Conservation (phyloP, 768 basidiomycete genomes). For the Boletellus ananiceps region DNA sequence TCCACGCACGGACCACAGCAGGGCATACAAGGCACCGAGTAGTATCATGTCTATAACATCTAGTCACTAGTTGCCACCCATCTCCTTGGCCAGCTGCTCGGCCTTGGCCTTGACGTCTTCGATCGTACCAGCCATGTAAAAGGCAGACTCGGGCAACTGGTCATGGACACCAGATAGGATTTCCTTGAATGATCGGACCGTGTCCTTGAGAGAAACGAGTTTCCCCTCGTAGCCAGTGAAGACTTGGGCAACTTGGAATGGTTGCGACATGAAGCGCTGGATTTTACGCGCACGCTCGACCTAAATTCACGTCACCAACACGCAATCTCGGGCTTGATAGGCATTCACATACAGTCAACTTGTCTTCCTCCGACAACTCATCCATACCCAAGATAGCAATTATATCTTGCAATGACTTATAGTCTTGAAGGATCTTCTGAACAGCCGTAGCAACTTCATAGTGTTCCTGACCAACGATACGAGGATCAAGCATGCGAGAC, state of each 20-base stretch:
- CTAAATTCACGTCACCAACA: constrained; percentile 32
- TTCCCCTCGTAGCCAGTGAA: constrained; percentile 99
- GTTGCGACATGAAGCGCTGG: constrained; percentile 99
- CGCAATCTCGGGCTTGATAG: neutral
- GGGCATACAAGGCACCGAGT: neutral
- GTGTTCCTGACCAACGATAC: constrained; percentile 93
- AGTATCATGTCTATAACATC: constrained; percentile 15
- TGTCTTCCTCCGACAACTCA: constrained; percentile 99
- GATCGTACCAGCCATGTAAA: constrained; percentile 98
- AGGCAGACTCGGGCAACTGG: constrained; percentile 88
- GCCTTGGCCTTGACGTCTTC: constrained; percentile 97
- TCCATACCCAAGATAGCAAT: constrained; percentile 99
- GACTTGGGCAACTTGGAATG: constrained; percentile 99
- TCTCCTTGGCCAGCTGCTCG: constrained; percentile 94
- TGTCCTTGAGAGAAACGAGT: constrained; percentile 95
- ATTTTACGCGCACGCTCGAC: constrained; percentile 99
- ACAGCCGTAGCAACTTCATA: constrained; percentile 95
- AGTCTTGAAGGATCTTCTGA: constrained; percentile 96
- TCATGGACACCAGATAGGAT: constrained; percentile 91
- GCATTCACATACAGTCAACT: constrained; percentile 57
- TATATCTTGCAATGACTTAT: constrained; percentile 97
- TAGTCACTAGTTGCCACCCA: constrained; percentile 45
- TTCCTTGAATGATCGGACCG: constrained; percentile 95
- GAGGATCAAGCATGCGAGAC: constrained; percentile 99
- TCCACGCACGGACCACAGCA: constrained; percentile 2